Evolutionary conservation across 2,329 filamentous ascomycete species (phyloP).

Genomic region (Talaromyces sp.): DNA sequence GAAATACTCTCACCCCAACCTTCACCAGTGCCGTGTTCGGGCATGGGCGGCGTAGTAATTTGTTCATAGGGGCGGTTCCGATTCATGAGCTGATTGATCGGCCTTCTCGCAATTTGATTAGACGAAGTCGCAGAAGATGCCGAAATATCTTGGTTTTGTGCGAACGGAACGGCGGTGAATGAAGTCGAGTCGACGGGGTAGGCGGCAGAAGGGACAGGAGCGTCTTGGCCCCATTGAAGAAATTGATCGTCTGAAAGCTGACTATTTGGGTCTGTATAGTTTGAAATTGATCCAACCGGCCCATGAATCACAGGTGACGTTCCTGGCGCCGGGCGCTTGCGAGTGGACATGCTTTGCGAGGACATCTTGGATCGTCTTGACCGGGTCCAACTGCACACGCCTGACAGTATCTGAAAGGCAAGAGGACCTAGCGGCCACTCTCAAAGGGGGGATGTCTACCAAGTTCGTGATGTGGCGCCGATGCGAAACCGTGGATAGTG

Average conservation of each 20-base stretch:
- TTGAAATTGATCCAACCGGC: constrained; percentile 48
- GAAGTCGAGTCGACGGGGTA: constrained; percentile 37
- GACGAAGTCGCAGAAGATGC: constrained; percentile 40
- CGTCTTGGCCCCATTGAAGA: constrained; percentile 51
- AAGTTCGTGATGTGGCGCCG: background rate
- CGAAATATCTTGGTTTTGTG: constrained; percentile 48
- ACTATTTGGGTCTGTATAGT: constrained; percentile 39
- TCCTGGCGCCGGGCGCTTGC: constrained; percentile 73
- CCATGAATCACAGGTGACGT: constrained; percentile 59
- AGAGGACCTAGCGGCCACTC: constrained; percentile 13
- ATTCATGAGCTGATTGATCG: constrained; percentile 35
- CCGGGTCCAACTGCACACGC: background rate
- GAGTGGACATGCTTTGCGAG: constrained; percentile 38
- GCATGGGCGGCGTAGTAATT: constrained; percentile 18
- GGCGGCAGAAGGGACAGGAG: constrained; percentile 28
- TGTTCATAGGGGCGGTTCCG: constrained; percentile 36
- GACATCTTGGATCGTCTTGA: constrained; percentile 23
- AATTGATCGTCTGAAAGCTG: constrained; percentile 50
- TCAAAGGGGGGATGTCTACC: background rate
- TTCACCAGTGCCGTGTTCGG: constrained; percentile 24
- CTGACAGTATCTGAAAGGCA: background rate
- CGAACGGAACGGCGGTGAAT: constrained; percentile 24
- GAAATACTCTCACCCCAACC: constrained; percentile 63
- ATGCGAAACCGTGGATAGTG: background rate
- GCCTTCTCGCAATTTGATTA: constrained; percentile 40